Evolutionary conservation across 495 filamentous ascomycete species (phyloP), one percentile per base, ranked within the genome.

Genomic region (Diplogelasinospora grovesii): DNA sequence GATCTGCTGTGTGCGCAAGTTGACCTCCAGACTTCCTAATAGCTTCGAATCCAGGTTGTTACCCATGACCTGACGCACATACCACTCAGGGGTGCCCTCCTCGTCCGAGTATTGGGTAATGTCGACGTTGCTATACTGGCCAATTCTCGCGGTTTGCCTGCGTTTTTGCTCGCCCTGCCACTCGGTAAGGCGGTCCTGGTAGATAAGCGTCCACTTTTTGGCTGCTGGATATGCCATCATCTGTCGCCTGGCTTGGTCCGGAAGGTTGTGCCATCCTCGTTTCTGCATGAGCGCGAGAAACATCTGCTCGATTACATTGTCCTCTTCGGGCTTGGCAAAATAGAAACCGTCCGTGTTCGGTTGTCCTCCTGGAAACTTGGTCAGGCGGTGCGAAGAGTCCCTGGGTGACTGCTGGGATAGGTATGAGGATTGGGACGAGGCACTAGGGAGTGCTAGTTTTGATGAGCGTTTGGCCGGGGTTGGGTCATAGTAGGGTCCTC

Each of bases 21-120:
- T 94, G 61, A 98, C 93, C 59, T 87, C 87, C 51, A 98, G 65
- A 66, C 86, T 93, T 32, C 83, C 83, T 13, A 98, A 66, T 36
- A 94, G 85, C 66, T 98, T 95, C 39, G 83, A 76, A 29, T 87
- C 87, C 46, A 98, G 89, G 21, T 75, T 85, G 58, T 95, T 92
- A 48, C 95, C 89, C 87, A 97, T 86, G 24, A 98, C 86, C 63
- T 86, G 93, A 56, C 82, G 84, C 14, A 98, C 93, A 67, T 92
- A 98, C 90, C 90, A 98, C 65, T 98, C 93, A 2, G 92, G 92
- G 41, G 84, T 93, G 15, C 87, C 93, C 57, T 97, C 92, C 53
- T 96, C 90, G 54, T 94, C 87, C 4, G 86, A 86, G 39, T 81
- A 73, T 32, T 75, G 74, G 22, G 89, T 67, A 30, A 88, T 70